Conservation (phyloP, 257 asterid species). For the Ajuga chamaepitys region DNA sequence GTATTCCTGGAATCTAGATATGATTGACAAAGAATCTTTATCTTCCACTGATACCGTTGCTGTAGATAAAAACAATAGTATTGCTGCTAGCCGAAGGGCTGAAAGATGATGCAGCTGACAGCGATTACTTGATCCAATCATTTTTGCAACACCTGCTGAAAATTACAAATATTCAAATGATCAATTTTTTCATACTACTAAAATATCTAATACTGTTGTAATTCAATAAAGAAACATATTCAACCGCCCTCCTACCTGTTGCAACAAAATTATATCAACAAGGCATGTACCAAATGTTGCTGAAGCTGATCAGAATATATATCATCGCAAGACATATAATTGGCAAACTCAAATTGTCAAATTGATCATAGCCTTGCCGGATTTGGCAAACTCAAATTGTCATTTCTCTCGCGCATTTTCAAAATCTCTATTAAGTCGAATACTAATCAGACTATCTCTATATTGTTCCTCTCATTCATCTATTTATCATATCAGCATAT, state of each 20-base stretch:
- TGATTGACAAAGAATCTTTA: conserved; percentile 30
- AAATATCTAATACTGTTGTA: background rate
- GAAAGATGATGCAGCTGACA: background rate
- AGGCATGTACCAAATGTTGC: background rate
- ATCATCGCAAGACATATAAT: background rate
- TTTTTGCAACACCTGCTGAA: conserved; percentile 12
- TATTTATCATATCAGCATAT: background rate
- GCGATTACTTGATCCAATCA: background rate
- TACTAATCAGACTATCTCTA: background rate
- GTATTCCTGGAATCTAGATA: conserved; percentile 79
- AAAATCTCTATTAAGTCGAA: background rate
- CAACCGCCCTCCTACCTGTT: background rate
- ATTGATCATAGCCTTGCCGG: background rate
- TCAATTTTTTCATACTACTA: background rate
- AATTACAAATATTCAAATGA: background rate
- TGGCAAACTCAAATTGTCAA: too few species aligned
- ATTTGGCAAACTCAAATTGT: background rate
- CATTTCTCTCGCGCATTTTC: background rate
- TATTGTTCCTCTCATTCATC: background rate
- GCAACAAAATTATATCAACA: background rate
- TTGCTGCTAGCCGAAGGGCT: conserved; percentile 13
- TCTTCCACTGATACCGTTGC: background rate
- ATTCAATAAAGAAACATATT: background rate
- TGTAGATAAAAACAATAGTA: conserved; percentile 12
- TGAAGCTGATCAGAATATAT: background rate